These are phyloP conservation scores for Colletotrichum cuscutae DNA, from an alignment of 2,329 filamentous ascomycete genomes.

Conservation along the genomic window DNA sequence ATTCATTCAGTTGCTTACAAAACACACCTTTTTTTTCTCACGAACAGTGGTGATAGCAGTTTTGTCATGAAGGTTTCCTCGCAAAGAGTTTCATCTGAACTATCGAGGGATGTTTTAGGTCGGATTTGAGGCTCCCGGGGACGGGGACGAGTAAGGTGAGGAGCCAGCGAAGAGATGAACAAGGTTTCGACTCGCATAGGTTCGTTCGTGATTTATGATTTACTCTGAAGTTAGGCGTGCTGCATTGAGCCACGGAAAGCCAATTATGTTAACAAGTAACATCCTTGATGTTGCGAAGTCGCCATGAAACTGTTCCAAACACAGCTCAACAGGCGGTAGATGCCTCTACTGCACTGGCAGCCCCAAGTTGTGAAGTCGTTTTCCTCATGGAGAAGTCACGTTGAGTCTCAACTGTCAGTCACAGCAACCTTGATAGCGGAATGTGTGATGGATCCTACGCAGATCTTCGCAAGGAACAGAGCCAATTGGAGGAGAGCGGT, in stretches of 20 bases:
- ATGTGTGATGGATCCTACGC: background rate
- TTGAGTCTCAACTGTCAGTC: background rate
- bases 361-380: background rate
- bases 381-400: rapidly evolving
- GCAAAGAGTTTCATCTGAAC: constrained; percentile 13
- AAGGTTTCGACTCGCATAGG: background rate
- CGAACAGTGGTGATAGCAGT: background rate
- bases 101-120: background rate
- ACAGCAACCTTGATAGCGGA: background rate
- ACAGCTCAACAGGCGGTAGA: background rate
- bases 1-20: no score
- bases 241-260: background rate
- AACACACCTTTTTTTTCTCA: background rate
- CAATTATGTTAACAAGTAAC: background rate
- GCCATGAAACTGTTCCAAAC: background rate
- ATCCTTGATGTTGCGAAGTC: background rate
- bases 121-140: background rate
- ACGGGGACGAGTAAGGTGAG: background rate
- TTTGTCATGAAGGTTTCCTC: background rate
- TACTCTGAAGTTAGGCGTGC: no score
- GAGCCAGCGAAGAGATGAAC: background rate
- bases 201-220: background rate
- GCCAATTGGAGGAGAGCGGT: no score
- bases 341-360: background rate
- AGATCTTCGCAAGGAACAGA: no score